Percentiles rank a stretch among this genome's conserved stretches.
phyloP scores from a whole-genome alignment of 2,329 filamentous ascomycete genomes.

The Fusarium gaditjirri region DNA sequence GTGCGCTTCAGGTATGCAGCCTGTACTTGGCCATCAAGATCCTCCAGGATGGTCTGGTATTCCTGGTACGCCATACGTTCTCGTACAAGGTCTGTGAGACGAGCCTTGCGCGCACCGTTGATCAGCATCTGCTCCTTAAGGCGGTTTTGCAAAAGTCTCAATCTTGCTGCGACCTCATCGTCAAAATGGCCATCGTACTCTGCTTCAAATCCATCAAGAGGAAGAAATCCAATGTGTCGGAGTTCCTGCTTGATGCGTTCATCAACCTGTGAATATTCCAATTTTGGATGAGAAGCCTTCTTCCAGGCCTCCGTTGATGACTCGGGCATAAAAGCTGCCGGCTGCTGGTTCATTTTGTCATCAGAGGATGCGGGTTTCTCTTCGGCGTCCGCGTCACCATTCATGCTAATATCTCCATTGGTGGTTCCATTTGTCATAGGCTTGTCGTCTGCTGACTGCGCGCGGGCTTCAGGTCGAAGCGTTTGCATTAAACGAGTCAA shows the following conservation, averaged over 20 bases:
- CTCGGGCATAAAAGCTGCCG: constrained; percentile 84
- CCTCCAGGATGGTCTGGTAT: constrained; percentile 95
- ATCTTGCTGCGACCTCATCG: constrained; percentile 90
- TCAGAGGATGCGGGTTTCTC: constrained; percentile 49
- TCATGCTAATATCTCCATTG: constrained; percentile 65
- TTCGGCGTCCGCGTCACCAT: constrained; percentile 58
- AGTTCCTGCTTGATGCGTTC: constrained; percentile 92
- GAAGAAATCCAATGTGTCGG: constrained; percentile 87
- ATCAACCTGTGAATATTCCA: constrained; percentile 88
- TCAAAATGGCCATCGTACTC: constrained; percentile 93
- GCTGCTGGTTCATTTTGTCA: constrained; percentile 61
- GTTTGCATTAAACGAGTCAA: constrained; percentile 82
- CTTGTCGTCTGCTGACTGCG: constrained; percentile 65
- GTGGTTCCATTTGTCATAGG: constrained; percentile 62
- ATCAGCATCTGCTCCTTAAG: constrained; percentile 84
- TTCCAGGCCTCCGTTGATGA: constrained; percentile 82
- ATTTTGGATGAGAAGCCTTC: constrained; percentile 76
- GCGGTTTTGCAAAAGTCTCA: constrained; percentile 85
- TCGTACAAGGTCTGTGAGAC: constrained; percentile 86
- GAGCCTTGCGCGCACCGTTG: constrained; percentile 90
- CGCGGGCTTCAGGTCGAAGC: constrained; percentile 79
- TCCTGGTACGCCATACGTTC: constrained; percentile 97
- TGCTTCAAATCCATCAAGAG: constrained; percentile 69
- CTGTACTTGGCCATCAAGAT: constrained; percentile 94
- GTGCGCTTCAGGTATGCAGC: constrained; percentile 96